Evolutionary conservation across 345 rosid species (phyloP), one percentile per base, ranked within the genome.

Genomic region (Eucalyptus melliodora): DNA sequence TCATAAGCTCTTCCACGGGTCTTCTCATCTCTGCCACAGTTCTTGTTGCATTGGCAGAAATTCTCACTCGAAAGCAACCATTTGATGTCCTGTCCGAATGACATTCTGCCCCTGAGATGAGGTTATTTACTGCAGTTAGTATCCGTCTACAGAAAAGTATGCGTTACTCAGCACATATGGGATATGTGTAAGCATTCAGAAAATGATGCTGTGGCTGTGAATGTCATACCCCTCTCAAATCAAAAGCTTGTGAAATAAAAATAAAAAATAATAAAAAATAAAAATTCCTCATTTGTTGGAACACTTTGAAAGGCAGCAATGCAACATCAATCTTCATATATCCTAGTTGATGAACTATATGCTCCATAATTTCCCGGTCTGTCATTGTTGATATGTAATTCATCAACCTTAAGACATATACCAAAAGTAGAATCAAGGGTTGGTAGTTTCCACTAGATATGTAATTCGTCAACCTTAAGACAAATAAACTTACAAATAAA

Each of bases 1-100:
- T 94, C 93, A 94, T 92, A 86, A 97, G 95, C 92, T 94, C 95
- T 92, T 97, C 99, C 47, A 97, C 94, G 6, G 94, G 95, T 90
- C 93, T 92, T 89, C 99, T 94, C 93, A 96, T 91, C 92, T 95
- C 99, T n/a, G 98, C 97, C 42, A 95, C 95, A 37, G 90, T 94
- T 93, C 92, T 95, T 87, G 97, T 97, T 62, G 97, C 98, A 92
- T 93, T 93, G 89, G 98, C 95, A 88, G 93, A 93, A 82, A 97
- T 94, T 90, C 87, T 94, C 88, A 95, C 96, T 44, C 97, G 95
- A 89, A 91, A 93, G 59, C 97, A 94, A 88, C 98, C 97, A 87
- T 89, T 93, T 24, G 87, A 88, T 89, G 92, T 93, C 90, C 87
- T 90, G 37, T 94, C 95, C 47, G 89, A 44, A 89, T 30, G 80